These are phyloP conservation scores for Rhodosporidiobolus odoratus DNA, from an alignment of 768 basidiomycete genomes.

Conservation along the genomic window DNA sequence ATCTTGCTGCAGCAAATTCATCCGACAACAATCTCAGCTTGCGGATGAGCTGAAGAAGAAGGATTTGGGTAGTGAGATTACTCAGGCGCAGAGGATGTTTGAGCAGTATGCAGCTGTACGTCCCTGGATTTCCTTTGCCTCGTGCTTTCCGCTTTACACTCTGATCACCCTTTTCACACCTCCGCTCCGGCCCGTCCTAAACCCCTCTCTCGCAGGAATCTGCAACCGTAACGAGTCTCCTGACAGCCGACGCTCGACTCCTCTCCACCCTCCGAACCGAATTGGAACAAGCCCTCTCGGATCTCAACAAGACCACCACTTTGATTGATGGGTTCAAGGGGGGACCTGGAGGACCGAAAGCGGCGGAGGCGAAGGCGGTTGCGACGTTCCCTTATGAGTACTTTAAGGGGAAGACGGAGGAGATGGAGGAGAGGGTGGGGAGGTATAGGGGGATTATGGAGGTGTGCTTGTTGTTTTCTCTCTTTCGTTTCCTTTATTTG, in stretches of 20 bases:
- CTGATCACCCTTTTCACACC: background rate
- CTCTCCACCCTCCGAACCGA: conserved; percentile 10
- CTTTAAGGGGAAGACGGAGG: conserved; percentile 37
- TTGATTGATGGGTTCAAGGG: conserved; percentile 31
- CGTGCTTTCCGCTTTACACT: no score
- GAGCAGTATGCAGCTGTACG: conserved; percentile 20
- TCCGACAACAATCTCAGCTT: conserved; percentile 27
- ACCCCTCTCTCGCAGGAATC: conserved; percentile 10
- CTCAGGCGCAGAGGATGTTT: conserved; percentile 21
- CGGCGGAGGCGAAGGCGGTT: conserved; percentile 1
- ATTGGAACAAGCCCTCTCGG: conserved; percentile 19
- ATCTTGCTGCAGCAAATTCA: conserved; percentile 28
- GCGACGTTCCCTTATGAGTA: conserved; percentile 28
- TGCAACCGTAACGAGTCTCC: conserved; percentile 9
- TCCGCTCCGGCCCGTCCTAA: background rate
- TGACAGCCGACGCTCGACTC: conserved; percentile 9
- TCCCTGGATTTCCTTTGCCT: background rate
- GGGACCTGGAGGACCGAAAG: background rate
- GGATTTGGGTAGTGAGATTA: conserved; percentile 33
- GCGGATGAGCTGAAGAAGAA: conserved; percentile 35
- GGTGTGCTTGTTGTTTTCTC: background rate
- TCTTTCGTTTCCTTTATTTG: background rate
- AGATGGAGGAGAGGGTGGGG: conserved; percentile 28
- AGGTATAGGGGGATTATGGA: conserved; percentile 35
- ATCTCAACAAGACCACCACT: conserved; percentile 24